A percentile compares a stretch with the other conserved stretches of the same genome.
Conservation (phyloP, 2,329 filamentous ascomycete species). For the Aspergillus pseudonomiae region DNA sequence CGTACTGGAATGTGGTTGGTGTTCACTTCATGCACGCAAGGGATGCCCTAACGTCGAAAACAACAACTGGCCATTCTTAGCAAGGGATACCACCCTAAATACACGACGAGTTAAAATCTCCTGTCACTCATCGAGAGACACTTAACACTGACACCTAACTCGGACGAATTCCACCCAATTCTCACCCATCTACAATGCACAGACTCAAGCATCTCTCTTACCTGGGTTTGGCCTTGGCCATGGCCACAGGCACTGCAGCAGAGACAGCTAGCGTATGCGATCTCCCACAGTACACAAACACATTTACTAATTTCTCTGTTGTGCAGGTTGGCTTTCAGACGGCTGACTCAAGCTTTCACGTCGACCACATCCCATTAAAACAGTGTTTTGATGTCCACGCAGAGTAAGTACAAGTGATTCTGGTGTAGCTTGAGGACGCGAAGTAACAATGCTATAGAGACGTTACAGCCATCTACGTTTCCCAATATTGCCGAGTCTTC, state of each 20-base stretch:
- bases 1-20: background rate
- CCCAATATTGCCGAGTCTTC: slow-evolving; percentile 2
- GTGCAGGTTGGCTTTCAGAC: slow-evolving; percentile 20
- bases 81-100: background rate
- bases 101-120: background rate
- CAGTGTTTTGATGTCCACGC: slow-evolving; percentile 14
- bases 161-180: background rate
- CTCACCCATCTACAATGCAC: background rate
- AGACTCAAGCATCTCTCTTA: slow-evolving; percentile 2
- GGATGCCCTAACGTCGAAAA: background rate
- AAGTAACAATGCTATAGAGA: background rate
- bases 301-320: background rate
- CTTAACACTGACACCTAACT: background rate
- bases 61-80: background rate
- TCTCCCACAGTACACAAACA: too few relatives aligned
- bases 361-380: slow-evolving; percentile 9
- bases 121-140: background rate
- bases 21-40: background rate
- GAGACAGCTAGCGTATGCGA: slow-evolving; percentile 5
- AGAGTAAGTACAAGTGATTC: slow-evolving; percentile 9
- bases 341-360: slow-evolving; percentile 5
- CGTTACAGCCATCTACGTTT: background rate
- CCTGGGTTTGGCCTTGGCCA: background rate
- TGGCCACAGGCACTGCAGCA: background rate
- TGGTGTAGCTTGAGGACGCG: too few relatives aligned